These are phyloP conservation scores for Penicillium macrosclerotiorum DNA, from an alignment of 495 filamentous ascomycete species.

Conservation along the genomic window DNA sequence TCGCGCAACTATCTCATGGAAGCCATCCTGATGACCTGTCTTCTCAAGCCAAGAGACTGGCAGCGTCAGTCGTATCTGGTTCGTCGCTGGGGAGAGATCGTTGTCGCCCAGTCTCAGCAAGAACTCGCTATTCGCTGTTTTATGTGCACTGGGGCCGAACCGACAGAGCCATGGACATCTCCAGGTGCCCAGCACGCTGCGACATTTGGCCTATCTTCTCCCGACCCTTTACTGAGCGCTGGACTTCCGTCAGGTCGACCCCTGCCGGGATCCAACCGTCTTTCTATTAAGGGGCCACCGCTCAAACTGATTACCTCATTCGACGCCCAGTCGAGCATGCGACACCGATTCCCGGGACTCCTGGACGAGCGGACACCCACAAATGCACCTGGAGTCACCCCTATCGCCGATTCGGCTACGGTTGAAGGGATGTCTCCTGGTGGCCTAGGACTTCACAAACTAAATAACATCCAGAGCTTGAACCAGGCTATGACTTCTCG, in stretches of 20 bases:
- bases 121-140: conserved; percentile 92
- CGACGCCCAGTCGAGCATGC: conserved; percentile 53
- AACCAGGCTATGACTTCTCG: conserved; percentile 71
- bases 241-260: too few relatives aligned
- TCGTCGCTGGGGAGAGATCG: conserved; percentile 91
- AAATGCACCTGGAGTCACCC: conserved; percentile 73
- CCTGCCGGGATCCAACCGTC: too few relatives aligned
- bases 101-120: conserved; percentile 80
- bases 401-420: conserved; percentile 88
- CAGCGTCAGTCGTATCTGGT: conserved; percentile 83
- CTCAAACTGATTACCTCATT: conserved; percentile 94
- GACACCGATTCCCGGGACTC: conserved; percentile 65
- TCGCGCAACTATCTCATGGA: conserved; percentile 91
- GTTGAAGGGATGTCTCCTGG: conserved; percentile 78
- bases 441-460: conserved; percentile 65
- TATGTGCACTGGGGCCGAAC: conserved; percentile 74
- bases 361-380: conserved; percentile 75
- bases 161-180: conserved; percentile 79
- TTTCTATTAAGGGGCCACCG: conserved; percentile 71
- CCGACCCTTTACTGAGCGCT: conserved; percentile 29
- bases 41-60: conserved; percentile 78
- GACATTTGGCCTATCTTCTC: conserved; percentile 37
- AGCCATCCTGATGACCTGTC: conserved; percentile 75
- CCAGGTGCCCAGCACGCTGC: conserved; percentile 71
- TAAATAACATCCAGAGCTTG: conserved; percentile 53